Percentiles rank a stretch among this genome's conserved stretches.
Conservation (phyloP, 192 early-diverging fungal species). For the Backusella psychrophila region DNA sequence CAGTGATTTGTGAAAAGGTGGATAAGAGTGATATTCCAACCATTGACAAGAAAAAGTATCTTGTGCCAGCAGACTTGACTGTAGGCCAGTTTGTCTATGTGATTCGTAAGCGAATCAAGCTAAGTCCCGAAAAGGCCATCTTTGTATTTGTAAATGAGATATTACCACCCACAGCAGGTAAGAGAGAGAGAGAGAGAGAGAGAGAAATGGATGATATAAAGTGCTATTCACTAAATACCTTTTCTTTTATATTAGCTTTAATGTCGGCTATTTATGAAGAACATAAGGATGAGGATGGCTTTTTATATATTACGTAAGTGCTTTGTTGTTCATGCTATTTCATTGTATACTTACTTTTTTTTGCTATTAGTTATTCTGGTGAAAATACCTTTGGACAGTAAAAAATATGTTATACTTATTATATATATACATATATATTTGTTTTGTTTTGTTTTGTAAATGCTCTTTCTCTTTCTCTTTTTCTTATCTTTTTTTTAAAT, state of each 20-base stretch:
- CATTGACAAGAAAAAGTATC: slow-evolving; percentile 99
- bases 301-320: slow-evolving; percentile 83
- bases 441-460: background rate
- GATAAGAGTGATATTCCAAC: slow-evolving; percentile 95
- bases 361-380: slow-evolving; percentile 53
- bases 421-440: background rate
- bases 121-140: slow-evolving; percentile 96
- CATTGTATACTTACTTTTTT: background rate
- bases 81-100: slow-evolving; percentile 98
- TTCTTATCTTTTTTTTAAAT: background rate
- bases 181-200: background rate
- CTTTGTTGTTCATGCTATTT: background rate
- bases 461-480: background rate
- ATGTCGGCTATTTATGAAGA: slow-evolving; percentile 95
- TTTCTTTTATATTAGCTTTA: slow-evolving; percentile 47
- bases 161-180: slow-evolving; percentile 87
- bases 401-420: background rate
- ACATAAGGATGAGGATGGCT: slow-evolving; percentile 97
- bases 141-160: slow-evolving; percentile 99
- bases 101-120: slow-evolving; percentile 95
- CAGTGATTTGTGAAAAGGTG: slow-evolving; percentile 93
- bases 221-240: too few relatives aligned
- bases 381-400: slow-evolving; percentile 80
- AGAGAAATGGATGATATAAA: background rate
- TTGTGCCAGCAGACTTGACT: slow-evolving; percentile 95